A percentile compares a stretch with the other conserved stretches of the same genome.
These are phyloP conservation scores for Gleditsia sinensis DNA, from an alignment of 306 rosid genomes.

Conservation along the genomic window DNA sequence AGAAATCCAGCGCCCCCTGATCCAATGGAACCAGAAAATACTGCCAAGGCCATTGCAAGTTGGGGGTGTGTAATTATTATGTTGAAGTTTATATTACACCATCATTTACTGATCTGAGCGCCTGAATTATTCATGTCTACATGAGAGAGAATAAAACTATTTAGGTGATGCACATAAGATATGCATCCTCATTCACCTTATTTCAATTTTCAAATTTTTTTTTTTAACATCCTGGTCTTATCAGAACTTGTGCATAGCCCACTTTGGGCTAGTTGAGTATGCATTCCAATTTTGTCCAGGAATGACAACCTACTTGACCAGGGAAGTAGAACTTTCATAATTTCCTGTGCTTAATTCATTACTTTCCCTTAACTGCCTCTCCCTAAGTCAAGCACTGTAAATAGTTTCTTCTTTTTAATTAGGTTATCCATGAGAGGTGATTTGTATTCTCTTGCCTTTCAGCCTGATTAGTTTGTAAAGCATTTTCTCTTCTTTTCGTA, in stretches of 20 bases:
- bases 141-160: background rate
- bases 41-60: constrained; percentile 84
- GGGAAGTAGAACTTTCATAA: background rate
- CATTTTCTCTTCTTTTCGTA: too few relatives aligned
- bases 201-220: background rate
- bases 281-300: background rate
- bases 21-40: constrained; percentile 87
- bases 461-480: background rate
- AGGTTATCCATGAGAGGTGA: background rate
- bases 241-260: background rate
- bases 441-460: background rate
- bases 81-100: background rate
- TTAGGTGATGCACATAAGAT: background rate
- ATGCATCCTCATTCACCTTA: background rate
- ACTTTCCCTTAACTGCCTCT: background rate
- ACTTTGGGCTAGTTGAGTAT: background rate
- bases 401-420: background rate
- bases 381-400: background rate
- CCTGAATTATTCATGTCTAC: background rate
- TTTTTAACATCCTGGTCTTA: background rate
- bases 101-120: background rate
- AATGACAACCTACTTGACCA: background rate
- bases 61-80: constrained; percentile 66
- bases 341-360: background rate
- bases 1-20: constrained; percentile 91